Percentiles rank a stretch among this genome's conserved stretches.
Conservation (phyloP, 768 basidiomycete species). For the Boletus speciosus region DNA sequence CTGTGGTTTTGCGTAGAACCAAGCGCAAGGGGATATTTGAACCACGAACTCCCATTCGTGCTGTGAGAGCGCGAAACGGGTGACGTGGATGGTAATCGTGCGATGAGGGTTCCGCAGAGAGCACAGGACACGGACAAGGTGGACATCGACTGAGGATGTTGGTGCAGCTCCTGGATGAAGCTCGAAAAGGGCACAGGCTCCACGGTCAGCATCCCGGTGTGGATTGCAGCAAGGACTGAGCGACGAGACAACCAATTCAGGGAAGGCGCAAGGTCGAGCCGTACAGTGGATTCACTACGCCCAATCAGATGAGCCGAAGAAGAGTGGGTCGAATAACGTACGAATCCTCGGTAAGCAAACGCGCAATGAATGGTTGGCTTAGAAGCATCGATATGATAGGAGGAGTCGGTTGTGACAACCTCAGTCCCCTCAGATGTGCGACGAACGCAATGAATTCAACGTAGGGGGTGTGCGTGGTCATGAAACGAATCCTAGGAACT, state of each 20-base stretch:
- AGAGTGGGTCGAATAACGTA: constrained; percentile 42
- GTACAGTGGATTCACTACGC: constrained; percentile 77
- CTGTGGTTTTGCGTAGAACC: constrained; percentile 25
- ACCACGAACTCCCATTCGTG: constrained; percentile 53
- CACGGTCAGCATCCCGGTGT: constrained; percentile 81
- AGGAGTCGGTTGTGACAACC: constrained; percentile 51
- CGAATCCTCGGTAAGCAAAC: constrained; percentile 81
- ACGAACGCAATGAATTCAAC: constrained; percentile 78
- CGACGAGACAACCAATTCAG: constrained; percentile 92
- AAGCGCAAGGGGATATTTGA: constrained; percentile 50
- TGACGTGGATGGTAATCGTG: constrained; percentile 40
- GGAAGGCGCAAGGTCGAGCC: constrained; percentile 91
- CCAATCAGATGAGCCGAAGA: constrained; percentile 7
- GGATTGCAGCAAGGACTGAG: constrained; percentile 78
- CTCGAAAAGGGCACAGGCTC: constrained; percentile 73
- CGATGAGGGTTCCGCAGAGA: constrained; percentile 63
- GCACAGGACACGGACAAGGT: constrained; percentile 61
- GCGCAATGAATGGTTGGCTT: constrained; percentile 71
- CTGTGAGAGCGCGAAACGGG: constrained; percentile 33
- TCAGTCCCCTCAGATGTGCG: constrained; percentile 68
- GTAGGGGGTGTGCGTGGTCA: constrained; percentile 72
- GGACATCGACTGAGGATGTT: constrained; percentile 42
- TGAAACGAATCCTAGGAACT: constrained; percentile 40
- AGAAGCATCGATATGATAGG: constrained; percentile 75
- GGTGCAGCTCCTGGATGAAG: constrained; percentile 54